These are phyloP conservation scores for Beta vulgaris DNA, from an alignment of 148 eudicot genomes.

Conservation along the genomic window DNA sequence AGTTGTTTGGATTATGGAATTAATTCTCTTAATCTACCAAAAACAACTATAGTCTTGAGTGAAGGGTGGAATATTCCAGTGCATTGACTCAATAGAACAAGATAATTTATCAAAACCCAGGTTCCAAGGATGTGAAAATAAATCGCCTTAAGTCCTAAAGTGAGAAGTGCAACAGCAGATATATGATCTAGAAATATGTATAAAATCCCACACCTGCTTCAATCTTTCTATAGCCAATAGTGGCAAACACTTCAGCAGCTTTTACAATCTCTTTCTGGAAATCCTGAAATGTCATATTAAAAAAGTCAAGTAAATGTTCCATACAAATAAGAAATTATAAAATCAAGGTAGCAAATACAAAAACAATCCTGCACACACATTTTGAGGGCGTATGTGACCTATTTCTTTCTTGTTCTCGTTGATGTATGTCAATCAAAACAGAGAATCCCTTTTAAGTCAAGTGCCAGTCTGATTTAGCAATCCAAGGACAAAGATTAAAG, in stretches of 20 bases:
- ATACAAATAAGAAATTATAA: background rate
- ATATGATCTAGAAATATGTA: background rate
- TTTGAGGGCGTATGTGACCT: background rate
- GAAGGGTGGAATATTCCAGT: background rate
- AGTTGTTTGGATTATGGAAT: too few species aligned
- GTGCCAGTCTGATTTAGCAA: background rate
- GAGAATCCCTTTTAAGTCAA: background rate
- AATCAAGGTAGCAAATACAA: background rate
- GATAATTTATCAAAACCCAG: background rate
- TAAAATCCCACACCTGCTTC: constrained; percentile 64
- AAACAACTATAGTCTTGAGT: too few species aligned
- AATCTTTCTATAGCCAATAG: constrained; percentile 72
- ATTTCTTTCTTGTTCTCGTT: background rate
- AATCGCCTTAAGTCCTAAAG: background rate
- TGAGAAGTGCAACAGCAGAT: background rate
- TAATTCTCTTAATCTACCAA: too few species aligned
- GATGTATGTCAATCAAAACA: background rate
- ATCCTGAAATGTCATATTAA: constrained; percentile 53
- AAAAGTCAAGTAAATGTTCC: background rate
- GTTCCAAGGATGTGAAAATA: background rate
- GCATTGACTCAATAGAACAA: background rate
- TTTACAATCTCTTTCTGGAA: constrained; percentile 87
- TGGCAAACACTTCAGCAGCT: constrained; percentile 83
- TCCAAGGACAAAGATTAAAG: background rate
- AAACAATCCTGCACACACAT: background rate